Conservation (phyloP, 805 yeast genomes). For the Starmera dryadoides region DNA sequence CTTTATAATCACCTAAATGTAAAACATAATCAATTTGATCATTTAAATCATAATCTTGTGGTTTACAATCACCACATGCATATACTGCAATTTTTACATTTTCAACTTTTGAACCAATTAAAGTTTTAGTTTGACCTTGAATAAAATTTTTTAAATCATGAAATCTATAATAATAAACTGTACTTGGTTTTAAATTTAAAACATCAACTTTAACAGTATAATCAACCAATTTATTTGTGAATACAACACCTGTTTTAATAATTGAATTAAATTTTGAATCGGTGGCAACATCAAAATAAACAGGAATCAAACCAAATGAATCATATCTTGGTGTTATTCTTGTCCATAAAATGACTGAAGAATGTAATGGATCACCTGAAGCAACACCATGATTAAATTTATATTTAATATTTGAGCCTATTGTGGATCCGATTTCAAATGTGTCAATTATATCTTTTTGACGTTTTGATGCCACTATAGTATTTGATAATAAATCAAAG, state of each 20-base stretch:
- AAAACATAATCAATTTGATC: not conserved
- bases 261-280: not conserved
- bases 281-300: not conserved
- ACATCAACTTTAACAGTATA: conserved; percentile 1
- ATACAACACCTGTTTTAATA: not conserved
- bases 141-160: not conserved
- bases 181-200: not conserved
- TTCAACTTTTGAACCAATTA: not conserved
- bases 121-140: not conserved
- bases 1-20: not conserved
- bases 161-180: not conserved
- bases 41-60: not conserved
- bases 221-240: conserved; percentile 1
- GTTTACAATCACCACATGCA: not conserved
- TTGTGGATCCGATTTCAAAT: not conserved
- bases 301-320: not conserved
- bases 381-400: conserved; percentile 1
- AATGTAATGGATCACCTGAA: conserved; percentile 1
- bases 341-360: conserved; percentile 1
- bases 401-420: not conserved
- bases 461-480: not conserved
- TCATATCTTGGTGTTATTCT: not conserved
- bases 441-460: not conserved
- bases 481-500: not conserved
- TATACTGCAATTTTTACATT: not conserved